Percentiles rank a stretch among this genome's conserved stretches.
Evolutionary conservation across 352 stramenopile species (phyloP).

Genomic region (Pythium insidiosum): DNA sequence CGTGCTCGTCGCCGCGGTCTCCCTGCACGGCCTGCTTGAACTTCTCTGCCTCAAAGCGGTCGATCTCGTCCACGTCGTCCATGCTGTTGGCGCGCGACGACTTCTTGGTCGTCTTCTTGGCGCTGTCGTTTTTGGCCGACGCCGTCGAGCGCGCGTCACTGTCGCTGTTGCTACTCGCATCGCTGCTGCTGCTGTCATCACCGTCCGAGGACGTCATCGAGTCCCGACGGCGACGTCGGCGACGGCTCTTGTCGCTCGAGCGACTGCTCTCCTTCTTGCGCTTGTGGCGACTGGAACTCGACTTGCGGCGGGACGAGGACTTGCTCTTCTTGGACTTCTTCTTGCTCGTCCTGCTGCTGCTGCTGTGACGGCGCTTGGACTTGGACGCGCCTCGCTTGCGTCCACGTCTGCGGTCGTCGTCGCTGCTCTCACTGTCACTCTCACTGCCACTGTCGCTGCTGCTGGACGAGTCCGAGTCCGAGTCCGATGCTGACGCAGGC

Average conservation of each 20-base stretch:
- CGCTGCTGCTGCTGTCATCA: conserved; percentile 1
- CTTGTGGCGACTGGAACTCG: conserved; percentile 13
- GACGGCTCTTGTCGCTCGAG: background rate
- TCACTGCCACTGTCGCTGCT: conserved; percentile 22
- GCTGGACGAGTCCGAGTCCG: conserved; percentile 11
- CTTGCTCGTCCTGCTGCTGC: conserved; percentile 8
- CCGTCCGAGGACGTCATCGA: conserved; percentile 9
- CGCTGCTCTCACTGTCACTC: conserved; percentile 8
- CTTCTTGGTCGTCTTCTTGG: conserved; percentile 13
- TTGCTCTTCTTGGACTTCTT: conserved; percentile 2
- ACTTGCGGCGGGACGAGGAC: conserved; percentile 16
- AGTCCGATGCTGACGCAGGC: conserved; percentile 22
- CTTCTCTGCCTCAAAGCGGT: conserved; percentile 69
- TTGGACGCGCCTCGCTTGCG: conserved; percentile 18
- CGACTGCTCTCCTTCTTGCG: conserved; percentile 1
- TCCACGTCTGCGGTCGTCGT: conserved; percentile 8
- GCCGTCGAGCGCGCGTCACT: conserved; percentile 3
- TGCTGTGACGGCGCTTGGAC: conserved; percentile 18
- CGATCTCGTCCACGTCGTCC: conserved; percentile 38
- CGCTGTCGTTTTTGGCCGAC: conserved; percentile 1
- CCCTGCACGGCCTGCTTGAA: conserved; percentile 88
- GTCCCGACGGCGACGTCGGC: background rate
- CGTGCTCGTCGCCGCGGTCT: conserved; percentile 14
- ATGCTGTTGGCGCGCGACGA: background rate
- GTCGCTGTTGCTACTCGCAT: too few species aligned